Evolutionary conservation across 2,329 filamentous ascomycete species (phyloP).

Genomic region (Pezicula rhizophila): DNA sequence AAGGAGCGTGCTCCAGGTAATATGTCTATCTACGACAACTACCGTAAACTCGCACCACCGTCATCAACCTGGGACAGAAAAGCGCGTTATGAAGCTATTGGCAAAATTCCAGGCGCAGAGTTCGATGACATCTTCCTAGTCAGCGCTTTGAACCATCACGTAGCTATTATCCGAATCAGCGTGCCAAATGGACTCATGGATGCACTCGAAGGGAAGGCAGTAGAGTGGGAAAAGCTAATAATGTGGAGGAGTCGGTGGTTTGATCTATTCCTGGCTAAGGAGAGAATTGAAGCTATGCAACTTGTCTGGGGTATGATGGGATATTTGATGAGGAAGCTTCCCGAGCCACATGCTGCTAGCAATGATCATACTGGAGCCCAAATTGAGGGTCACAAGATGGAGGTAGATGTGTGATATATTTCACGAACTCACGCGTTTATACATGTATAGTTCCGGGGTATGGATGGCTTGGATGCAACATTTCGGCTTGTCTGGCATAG

Average conservation of each 20-base stretch:
- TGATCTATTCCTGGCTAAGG: slow-evolving; percentile 49
- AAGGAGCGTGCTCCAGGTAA: slow-evolving; percentile 23
- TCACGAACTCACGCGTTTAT: not conserved
- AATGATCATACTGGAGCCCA: not conserved
- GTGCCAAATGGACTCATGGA: slow-evolving; percentile 48
- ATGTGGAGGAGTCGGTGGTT: slow-evolving; percentile 56
- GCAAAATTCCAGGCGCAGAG: slow-evolving; percentile 37
- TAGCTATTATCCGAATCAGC: slow-evolving; percentile 52
- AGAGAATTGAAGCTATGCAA: slow-evolving; percentile 51
- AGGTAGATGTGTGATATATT: not conserved
- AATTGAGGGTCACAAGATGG: not conserved
- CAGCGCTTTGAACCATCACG: slow-evolving; percentile 56
- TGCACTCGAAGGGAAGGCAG: slow-evolving; percentile 42
- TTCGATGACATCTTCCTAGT: slow-evolving; percentile 59
- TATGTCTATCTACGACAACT: slow-evolving; percentile 56
- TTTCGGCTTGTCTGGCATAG: too few relatives aligned
- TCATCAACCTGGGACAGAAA: slow-evolving; percentile 55
- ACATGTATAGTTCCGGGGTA: not conserved
- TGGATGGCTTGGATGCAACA: not conserved
- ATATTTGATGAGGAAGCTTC: slow-evolving; percentile 46
- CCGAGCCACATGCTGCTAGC: not conserved
- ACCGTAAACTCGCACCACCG: slow-evolving; percentile 55
- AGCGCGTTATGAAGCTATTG: slow-evolving; percentile 51
- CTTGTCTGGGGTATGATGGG: slow-evolving; percentile 54
- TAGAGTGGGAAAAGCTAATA: slow-evolving; percentile 35